A percentile compares a stretch with the other conserved stretches of the same genome.
phyloP scores from a whole-genome alignment of 345 rosid species.

The Lumnitzera racemosa region DNA sequence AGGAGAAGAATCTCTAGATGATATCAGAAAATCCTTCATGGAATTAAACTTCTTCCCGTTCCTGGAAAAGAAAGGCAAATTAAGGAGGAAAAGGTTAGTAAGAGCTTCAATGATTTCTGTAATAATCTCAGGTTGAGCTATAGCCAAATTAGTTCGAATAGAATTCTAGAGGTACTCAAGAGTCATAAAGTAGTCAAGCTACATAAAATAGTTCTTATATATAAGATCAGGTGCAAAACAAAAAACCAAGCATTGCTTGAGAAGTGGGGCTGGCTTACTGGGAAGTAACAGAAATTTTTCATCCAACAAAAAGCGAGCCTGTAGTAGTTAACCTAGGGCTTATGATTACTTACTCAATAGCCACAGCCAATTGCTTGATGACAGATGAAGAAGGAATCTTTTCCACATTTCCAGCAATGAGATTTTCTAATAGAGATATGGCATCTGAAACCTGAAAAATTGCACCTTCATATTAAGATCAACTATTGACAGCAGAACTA shows the following conservation, averaged over 20 bases:
- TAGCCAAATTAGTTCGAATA: background rate
- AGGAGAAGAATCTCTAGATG: conserved; percentile 79
- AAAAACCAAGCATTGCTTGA: too few relatives aligned
- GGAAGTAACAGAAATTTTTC: too few relatives aligned
- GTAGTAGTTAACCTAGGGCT: background rate
- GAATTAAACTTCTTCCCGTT: conserved; percentile 61
- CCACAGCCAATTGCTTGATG: conserved; percentile 74
- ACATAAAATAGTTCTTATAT: too few relatives aligned
- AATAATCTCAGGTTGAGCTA: background rate
- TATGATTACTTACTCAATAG: conserved; percentile 62
- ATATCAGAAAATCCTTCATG: conserved; percentile 67
- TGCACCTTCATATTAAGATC: too few relatives aligned
- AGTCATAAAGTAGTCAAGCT: too few relatives aligned
- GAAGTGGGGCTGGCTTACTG: too few relatives aligned
- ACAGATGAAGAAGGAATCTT: conserved; percentile 62
- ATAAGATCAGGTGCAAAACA: background rate
- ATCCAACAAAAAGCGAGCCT: background rate
- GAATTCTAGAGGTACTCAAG: too few relatives aligned
- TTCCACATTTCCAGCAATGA: conserved; percentile 44
- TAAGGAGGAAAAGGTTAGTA: background rate
- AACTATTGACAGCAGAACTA: too few relatives aligned
- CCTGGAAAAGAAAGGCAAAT: conserved; percentile 25
- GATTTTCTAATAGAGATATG: conserved; percentile 39
- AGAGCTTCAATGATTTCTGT: background rate
- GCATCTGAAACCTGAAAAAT: conserved; percentile 49